phyloP scores from a whole-genome alignment of 1,284 basidiomycete genomes.

The Leccinum huronense region DNA sequence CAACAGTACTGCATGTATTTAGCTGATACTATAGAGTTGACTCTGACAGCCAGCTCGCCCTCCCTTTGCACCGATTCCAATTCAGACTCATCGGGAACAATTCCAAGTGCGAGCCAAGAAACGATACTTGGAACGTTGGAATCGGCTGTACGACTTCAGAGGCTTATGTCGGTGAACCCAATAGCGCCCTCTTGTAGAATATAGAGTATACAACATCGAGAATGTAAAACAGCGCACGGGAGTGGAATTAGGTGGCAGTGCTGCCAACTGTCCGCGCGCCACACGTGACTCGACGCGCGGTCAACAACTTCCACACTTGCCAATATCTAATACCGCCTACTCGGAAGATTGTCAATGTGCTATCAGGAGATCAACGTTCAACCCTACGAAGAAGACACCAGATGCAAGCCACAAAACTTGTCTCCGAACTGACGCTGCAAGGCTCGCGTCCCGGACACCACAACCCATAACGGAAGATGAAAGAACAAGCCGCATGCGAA shows the following conservation, averaged over 20 bases:
- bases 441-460: slow-evolving; percentile 3
- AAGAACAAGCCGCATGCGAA: slow-evolving; percentile 49
- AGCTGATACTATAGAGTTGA: slow-evolving; percentile 8
- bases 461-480: slow-evolving; percentile 27
- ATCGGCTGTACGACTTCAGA: slow-evolving; percentile 18
- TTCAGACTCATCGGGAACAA: slow-evolving; percentile 16
- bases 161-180: slow-evolving; percentile 21
- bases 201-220: neutral
- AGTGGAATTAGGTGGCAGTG: neutral
- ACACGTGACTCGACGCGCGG: slow-evolving; percentile 15
- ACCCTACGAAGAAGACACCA: slow-evolving; percentile 13
- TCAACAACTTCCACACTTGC: neutral
- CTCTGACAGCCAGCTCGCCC: slow-evolving; percentile 13
- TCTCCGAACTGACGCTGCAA: slow-evolving; percentile 9
- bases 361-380: slow-evolving; percentile 15
- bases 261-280: neutral
- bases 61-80: slow-evolving; percentile 12
- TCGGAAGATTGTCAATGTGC: slow-evolving; percentile 6
- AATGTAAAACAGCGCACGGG: too few relatives aligned
- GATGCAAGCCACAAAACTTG: slow-evolving; percentile 13
- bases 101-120: slow-evolving; percentile 11
- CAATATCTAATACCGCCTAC: slow-evolving; percentile 13
- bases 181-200: slow-evolving; percentile 15
- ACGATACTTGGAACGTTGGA: slow-evolving; percentile 20
- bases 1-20: neutral